Evolutionary conservation across 1,284 basidiomycete species (phyloP), one percentile per base, ranked within the genome.

Genomic region (Apiotrichum akiyoshidainum): DNA sequence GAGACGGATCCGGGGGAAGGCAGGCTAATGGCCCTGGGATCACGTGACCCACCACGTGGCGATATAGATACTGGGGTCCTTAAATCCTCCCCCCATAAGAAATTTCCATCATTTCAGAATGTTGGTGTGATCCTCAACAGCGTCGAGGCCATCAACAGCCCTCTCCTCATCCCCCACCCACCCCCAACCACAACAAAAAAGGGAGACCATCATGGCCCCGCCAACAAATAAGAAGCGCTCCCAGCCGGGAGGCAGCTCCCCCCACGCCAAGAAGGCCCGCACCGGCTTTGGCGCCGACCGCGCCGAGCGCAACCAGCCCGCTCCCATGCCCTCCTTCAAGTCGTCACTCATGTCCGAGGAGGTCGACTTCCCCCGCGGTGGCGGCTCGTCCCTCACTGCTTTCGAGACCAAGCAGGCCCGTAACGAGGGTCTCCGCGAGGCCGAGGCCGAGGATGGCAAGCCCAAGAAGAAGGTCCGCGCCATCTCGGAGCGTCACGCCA

Each of bases 311-410:
- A 45, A 42, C 46, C 55, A n/a, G 6, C 68, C 72, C 35, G 65
- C 71, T 55, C 57, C 73, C 40, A 66, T 69, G 4, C 77, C 76
- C 11, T 59, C 74, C 5, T 79, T 78, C 66, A 70, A 68, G 10
- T 78, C 77, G 13, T 66, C 73, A 3, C 74, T 87, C 45, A 77
- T 83, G 41, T 67, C 81, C 45, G 88, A 92, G 47, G 91, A 95
- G 71, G 85, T 92, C 60, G 92, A 97, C 78, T 99, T 98, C 76
- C 94, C 94, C 48, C 86, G 96, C 69, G 96, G 95, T 19, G 83
- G 83, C n/a, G 83, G 83, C 42, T 79, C 81, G 5, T 75, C 81
- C 41, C 84, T 96, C 66, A 96, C 94, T 34, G 87, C 92, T 33
- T 80, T 92, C n/a, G 94, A 99, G 77, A 87, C 92, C 63, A 92